Conservation (phyloP, 176 grass and related monocot genomes). For the Oryza coarctata region DNA sequence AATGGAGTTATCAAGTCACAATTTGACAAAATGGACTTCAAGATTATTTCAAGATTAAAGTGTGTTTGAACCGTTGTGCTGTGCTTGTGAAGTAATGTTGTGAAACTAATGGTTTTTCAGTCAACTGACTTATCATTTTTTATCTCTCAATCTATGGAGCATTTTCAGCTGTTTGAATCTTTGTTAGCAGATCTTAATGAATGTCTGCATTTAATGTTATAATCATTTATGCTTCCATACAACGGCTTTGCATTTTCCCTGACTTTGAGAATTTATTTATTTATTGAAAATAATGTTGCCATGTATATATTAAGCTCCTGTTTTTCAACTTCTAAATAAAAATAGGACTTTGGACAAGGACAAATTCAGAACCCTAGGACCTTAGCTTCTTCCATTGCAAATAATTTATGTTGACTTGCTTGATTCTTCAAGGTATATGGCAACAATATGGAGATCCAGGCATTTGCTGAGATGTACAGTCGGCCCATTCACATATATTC, state of each 20-base stretch:
- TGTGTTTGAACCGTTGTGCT: not conserved
- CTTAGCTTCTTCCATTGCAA: slow-evolving; percentile 13
- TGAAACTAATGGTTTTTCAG: not conserved
- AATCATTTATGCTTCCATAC: not conserved
- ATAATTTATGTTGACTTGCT: slow-evolving; percentile 12
- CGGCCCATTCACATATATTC: slow-evolving; percentile 99
- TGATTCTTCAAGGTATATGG: slow-evolving; percentile 81
- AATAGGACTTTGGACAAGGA: not conserved
- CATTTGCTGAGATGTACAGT: slow-evolving; percentile 99
- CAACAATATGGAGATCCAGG: slow-evolving; percentile 99
- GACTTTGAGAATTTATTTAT: not conserved
- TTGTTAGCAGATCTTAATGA: not conserved
- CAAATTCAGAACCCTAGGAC: not conserved
- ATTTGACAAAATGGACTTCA: not conserved
- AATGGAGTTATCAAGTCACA: not conserved
- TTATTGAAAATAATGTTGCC: not conserved
- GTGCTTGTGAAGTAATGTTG: not conserved
- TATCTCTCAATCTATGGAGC: not conserved
- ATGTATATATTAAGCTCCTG: not conserved
- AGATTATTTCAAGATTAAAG: not conserved
- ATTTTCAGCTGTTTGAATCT: slow-evolving; percentile 20
- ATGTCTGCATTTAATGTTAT: not conserved
- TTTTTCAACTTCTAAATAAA: not conserved
- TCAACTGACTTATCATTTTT: not conserved
- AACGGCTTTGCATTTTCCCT: not conserved